Conservation (phyloP, 441 rosid genomes). For the Erysimum cheiri region DNA sequence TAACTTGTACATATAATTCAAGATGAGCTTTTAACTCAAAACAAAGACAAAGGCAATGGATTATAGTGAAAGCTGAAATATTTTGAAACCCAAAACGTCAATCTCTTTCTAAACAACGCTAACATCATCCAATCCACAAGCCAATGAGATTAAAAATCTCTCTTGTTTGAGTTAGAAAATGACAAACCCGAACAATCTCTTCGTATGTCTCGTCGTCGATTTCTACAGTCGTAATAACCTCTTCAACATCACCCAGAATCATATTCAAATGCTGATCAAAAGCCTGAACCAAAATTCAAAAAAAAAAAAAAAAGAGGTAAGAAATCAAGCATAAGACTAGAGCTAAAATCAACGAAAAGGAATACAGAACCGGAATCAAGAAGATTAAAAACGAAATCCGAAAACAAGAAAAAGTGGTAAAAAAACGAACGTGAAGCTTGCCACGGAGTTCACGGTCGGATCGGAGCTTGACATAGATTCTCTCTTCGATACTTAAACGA, state of each 20-base stretch:
- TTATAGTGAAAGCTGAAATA: neutral
- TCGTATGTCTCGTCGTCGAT: constrained; percentile 96
- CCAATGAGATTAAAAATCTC: neutral
- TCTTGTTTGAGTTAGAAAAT: neutral
- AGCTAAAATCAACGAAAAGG: neutral
- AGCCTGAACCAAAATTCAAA: constrained; percentile 63
- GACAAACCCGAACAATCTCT: constrained; percentile 90
- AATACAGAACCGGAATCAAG: neutral
- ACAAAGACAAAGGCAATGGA: neutral
- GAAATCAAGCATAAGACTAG: neutral
- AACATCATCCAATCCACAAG: neutral
- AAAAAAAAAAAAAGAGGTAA: neutral
- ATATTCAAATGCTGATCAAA: constrained; percentile 96
- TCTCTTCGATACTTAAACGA: constrained; percentile 92
- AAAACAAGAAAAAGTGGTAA: neutral
- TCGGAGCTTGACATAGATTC: constrained; percentile 96
- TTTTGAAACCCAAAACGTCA: neutral
- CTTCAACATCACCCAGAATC: constrained; percentile 98
- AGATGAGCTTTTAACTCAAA: neutral
- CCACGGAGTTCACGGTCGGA: constrained; percentile 98
- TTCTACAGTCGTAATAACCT: constrained; percentile 83
- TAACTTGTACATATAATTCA: neutral
- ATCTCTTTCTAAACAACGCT: neutral
- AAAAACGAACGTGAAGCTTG: constrained; percentile 73
- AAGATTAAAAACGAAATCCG: neutral